phyloP scores from a whole-genome alignment of 2,329 filamentous ascomycete genomes.

The Hymenoscyphus scutula region DNA sequence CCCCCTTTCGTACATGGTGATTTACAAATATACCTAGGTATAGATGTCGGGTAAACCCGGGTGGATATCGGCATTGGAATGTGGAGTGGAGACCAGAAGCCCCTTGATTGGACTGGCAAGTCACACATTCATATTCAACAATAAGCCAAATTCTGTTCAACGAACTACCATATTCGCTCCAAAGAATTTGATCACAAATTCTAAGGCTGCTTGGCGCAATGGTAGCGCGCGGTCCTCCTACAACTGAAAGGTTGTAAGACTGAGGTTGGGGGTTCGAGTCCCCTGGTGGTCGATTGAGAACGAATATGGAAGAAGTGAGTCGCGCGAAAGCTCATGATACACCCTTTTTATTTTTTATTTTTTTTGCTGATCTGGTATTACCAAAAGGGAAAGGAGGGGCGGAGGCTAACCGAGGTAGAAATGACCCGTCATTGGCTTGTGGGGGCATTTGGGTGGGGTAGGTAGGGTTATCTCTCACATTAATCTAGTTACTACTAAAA shows the following conservation, averaged over 20 bases:
- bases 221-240: constrained; percentile 51
- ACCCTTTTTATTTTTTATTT: constrained; percentile 1
- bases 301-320: constrained; percentile 26
- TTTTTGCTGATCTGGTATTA: not conserved
- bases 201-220: constrained; percentile 42
- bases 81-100: not conserved
- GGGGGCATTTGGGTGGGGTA: too few relatives aligned
- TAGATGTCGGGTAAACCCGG: not conserved
- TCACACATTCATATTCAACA: not conserved
- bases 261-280: constrained; percentile 41
- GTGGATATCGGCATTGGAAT: not conserved
- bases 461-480: too few relatives aligned
- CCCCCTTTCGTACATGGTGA: too few relatives aligned
- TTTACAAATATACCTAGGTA: too few relatives aligned
- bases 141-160: not conserved
- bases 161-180: constrained; percentile 13
- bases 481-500: too few relatives aligned
- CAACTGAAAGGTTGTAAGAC: constrained; percentile 38
- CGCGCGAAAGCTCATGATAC: too few relatives aligned
- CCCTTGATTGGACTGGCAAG: not conserved
- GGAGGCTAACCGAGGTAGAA: not conserved
- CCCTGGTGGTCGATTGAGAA: constrained; percentile 9
- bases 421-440: not conserved
- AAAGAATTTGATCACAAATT: constrained; percentile 12
- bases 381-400: not conserved